Evolutionary conservation across 192 early-diverging fungal species (phyloP).

Genomic region (Physocladia obscura): DNA sequence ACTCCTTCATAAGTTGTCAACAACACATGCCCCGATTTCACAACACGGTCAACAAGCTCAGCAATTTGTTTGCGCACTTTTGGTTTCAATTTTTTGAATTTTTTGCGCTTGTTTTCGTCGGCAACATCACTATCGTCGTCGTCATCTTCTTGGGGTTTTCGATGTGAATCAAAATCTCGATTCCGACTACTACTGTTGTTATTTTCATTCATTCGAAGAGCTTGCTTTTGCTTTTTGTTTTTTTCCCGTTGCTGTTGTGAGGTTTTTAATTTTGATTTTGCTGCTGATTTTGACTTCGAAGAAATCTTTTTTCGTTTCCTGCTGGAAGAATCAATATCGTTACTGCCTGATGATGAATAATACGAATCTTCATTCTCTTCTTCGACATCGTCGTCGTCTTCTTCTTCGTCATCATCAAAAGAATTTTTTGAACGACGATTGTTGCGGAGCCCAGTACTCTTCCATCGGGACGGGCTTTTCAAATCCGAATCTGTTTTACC

Average conservation of each 20-base stretch:
- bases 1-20: constrained; percentile 86
- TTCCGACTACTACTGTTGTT: not conserved
- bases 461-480: no score
- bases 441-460: constrained; percentile 8
- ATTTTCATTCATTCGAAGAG: no score
- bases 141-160: constrained; percentile 4
- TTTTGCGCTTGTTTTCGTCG: constrained; percentile 36
- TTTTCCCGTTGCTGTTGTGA: no score
- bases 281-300: not conserved
- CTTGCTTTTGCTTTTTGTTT: no score
- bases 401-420: constrained; percentile 16
- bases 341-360: no score
- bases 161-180: no score
- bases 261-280: no score
- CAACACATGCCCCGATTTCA: constrained; percentile 67
- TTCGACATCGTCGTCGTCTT: constrained; percentile 31
- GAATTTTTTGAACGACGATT: constrained; percentile 23
- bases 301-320: not conserved
- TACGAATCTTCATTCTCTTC: constrained; percentile 22
- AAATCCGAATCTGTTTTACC: no score
- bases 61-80: constrained; percentile 47
- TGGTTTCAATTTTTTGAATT: constrained; percentile 40
- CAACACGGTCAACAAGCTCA: constrained; percentile 46
- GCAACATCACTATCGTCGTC: constrained; percentile 21
- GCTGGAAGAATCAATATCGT: constrained; percentile 34